These are phyloP conservation scores for Phytophthora citrophthora DNA, from an alignment of 352 stramenopile genomes.

Conservation along the genomic window DNA sequence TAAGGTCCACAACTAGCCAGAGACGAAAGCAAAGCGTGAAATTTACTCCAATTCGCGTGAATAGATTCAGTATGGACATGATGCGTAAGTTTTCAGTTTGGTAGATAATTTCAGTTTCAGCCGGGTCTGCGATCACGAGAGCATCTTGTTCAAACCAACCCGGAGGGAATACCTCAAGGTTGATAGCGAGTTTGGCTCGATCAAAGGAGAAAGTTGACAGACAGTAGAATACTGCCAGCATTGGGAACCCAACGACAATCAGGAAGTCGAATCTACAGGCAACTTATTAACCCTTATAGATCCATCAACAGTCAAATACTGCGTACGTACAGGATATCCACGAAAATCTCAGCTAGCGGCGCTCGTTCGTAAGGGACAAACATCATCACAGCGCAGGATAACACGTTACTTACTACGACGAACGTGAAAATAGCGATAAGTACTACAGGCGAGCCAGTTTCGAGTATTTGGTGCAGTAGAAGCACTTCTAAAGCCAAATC, in stretches of 20 bases:
- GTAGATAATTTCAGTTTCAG: constrained; percentile 12
- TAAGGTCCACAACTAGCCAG: background rate
- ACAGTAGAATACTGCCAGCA: constrained; percentile 22
- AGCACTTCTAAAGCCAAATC: constrained; percentile 1
- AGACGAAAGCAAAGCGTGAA: constrained; percentile 21
- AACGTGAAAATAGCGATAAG: constrained; percentile 9
- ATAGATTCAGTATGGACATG: constrained; percentile 22
- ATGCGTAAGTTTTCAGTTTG: constrained; percentile 38
- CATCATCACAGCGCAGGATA: constrained; percentile 7
- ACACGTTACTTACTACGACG: constrained; percentile 13
- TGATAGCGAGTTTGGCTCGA: constrained; percentile 14
- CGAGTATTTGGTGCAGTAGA: constrained; percentile 3
- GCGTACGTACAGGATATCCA: constrained; percentile 32
- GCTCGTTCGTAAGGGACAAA: constrained; percentile 2
- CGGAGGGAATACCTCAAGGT: constrained; percentile 9
- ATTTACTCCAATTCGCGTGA: constrained; percentile 35
- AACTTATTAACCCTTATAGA: background rate
- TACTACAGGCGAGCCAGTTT: background rate
- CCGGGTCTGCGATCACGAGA: constrained; percentile 1
- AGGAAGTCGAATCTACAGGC: constrained; percentile 29
- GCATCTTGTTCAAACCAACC: constrained; percentile 5
- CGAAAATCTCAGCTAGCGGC: constrained; percentile 8
- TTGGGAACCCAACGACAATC: constrained; percentile 23
- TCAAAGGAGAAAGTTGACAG: constrained; percentile 27
- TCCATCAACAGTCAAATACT: background rate